These are phyloP conservation scores for Cryphonectria nitschkei DNA, from an alignment of 2,329 filamentous ascomycete species.

Conservation along the genomic window DNA sequence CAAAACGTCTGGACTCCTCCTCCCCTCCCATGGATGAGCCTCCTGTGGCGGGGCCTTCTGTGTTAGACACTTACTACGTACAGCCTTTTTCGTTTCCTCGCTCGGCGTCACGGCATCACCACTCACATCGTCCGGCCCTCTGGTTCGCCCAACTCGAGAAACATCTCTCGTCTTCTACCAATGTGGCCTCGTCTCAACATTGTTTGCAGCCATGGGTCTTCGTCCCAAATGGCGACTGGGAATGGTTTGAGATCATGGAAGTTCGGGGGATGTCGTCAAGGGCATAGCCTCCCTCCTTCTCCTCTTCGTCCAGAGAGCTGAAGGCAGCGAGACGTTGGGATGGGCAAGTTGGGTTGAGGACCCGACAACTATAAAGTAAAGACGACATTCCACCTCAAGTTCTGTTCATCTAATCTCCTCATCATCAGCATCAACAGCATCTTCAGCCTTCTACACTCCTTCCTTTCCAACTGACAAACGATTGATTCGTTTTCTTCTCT, in stretches of 20 bases:
- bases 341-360: neutral
- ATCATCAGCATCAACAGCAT: constrained; percentile 19
- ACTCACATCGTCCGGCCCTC: neutral
- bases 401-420: constrained; percentile 6
- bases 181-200: constrained; percentile 9
- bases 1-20: constrained; percentile 15
- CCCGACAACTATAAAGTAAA: constrained; percentile 13
- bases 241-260: neutral
- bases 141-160: constrained; percentile 16
- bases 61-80: neutral
- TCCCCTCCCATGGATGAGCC: neutral
- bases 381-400: neutral
- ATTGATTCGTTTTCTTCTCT: constrained; percentile 23
- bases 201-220: constrained; percentile 13
- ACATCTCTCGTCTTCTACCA: constrained; percentile 12
- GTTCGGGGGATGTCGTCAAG: neutral
- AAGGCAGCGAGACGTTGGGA: neutral
- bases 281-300: neutral
- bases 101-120: constrained; percentile 5
- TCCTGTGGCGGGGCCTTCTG: neutral
- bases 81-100: constrained; percentile 3
- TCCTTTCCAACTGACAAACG: constrained; percentile 7
- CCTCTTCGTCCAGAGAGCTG: neutral
- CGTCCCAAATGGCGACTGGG: constrained; percentile 4
- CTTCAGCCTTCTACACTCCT: constrained; percentile 14